phyloP scores from a whole-genome alignment of 2,329 filamentous ascomycete species.

The Fusarium papillatum region DNA sequence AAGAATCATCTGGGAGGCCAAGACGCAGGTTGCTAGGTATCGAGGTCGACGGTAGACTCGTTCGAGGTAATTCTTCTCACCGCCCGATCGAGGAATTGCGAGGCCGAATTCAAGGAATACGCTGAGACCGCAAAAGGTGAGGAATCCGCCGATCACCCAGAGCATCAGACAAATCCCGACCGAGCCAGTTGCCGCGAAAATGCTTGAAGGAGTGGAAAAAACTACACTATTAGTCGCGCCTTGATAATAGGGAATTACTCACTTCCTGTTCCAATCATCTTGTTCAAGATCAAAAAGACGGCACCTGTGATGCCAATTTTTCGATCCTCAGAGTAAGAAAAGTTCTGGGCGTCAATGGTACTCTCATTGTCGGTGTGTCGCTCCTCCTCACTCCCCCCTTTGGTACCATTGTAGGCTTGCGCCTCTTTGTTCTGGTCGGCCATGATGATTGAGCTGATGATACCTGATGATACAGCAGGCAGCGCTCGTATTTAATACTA shows the following conservation, averaged over 20 bases:
- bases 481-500: neutral
- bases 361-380: conserved; percentile 33
- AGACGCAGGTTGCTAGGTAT: conserved; percentile 70
- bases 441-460: conserved; percentile 21
- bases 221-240: conserved; percentile 48
- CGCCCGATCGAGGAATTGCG: conserved; percentile 72
- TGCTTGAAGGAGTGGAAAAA: conserved; percentile 67
- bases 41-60: conserved; percentile 70
- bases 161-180: conserved; percentile 55
- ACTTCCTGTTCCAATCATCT: conserved; percentile 72
- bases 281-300: conserved; percentile 68
- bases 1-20: conserved; percentile 72
- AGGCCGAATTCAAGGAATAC: conserved; percentile 75
- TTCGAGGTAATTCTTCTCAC: conserved; percentile 77
- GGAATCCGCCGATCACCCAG: conserved; percentile 57
- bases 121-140: conserved; percentile 70
- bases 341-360: conserved; percentile 56
- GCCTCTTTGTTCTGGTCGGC: conserved; percentile 20
- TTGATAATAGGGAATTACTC: conserved; percentile 29
- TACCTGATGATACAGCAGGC: neutral
- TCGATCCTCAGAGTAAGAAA: conserved; percentile 54
- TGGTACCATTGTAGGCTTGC: neutral
- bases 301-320: conserved; percentile 67
- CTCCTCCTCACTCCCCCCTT: conserved; percentile 35
- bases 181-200: conserved; percentile 65